Conservation (phyloP, 495 filamentous ascomycete species). For the Podospora bellae-mahoneyi region DNA sequence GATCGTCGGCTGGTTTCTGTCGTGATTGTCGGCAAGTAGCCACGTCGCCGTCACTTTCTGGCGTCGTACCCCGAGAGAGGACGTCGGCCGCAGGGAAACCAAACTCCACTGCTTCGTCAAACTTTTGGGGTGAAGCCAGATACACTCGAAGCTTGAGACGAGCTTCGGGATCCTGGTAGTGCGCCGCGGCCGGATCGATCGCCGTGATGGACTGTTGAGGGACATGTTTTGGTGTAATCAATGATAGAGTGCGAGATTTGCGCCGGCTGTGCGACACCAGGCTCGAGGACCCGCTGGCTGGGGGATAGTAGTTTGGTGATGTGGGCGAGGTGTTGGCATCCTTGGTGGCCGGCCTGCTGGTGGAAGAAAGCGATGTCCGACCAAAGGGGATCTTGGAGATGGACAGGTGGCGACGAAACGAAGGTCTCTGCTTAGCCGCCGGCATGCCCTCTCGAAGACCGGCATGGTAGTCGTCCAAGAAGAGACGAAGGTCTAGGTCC, state of each 20-base stretch:
- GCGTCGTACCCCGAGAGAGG: slow-evolving; percentile 25
- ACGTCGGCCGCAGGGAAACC: slow-evolving; percentile 71
- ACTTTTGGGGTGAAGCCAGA: slow-evolving; percentile 86
- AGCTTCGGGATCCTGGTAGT: slow-evolving; percentile 90
- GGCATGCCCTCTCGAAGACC: slow-evolving; percentile 44
- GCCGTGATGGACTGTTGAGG: slow-evolving; percentile 49
- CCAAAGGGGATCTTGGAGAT: slow-evolving; percentile 54
- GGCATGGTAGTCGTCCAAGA: slow-evolving; percentile 53
- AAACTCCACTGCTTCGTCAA: slow-evolving; percentile 92
- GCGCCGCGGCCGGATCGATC: slow-evolving; percentile 69
- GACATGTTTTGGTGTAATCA: slow-evolving; percentile 47
- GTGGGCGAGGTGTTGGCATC: slow-evolving; percentile 32
- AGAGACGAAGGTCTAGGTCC: slow-evolving; percentile 65
- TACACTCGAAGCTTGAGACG: slow-evolving; percentile 84
- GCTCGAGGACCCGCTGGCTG: slow-evolving; percentile 25
- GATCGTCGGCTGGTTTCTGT: slow-evolving; percentile 31
- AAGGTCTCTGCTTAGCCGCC: slow-evolving; percentile 40
- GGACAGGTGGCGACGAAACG: slow-evolving; percentile 53
- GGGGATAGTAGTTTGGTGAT: slow-evolving; percentile 36
- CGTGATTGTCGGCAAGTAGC: slow-evolving; percentile 28
- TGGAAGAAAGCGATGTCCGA: slow-evolving; percentile 43
- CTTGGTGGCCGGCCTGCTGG: slow-evolving; percentile 41
- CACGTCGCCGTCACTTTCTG: slow-evolving; percentile 7
- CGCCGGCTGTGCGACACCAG: slow-evolving; percentile 37
- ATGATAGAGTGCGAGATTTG: slow-evolving; percentile 48